Evolutionary conservation across 257 asterid genomes (phyloP).

Genomic region (Solanum chmielewskii): DNA sequence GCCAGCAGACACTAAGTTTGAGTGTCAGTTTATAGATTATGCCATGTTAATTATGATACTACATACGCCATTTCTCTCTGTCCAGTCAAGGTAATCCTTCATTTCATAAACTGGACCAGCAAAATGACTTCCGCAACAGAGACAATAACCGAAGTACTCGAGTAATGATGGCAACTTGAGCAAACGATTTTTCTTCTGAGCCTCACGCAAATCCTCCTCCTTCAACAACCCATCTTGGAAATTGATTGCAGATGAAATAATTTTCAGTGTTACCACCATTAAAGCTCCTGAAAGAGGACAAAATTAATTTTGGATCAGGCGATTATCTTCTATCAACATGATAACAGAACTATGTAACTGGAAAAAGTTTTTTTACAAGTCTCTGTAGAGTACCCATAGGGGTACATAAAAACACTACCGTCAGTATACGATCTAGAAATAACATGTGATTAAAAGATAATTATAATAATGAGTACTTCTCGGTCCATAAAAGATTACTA

Average conservation of each 20-base stretch:
- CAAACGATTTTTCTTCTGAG: slow-evolving; percentile 76
- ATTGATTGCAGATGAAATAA: slow-evolving; percentile 74
- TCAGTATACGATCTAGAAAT: background rate
- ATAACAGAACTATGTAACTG: background rate
- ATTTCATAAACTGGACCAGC: slow-evolving; percentile 98
- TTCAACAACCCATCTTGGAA: slow-evolving; percentile 78
- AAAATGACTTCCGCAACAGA: slow-evolving; percentile 95
- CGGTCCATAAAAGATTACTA: background rate
- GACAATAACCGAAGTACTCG: slow-evolving; percentile 83
- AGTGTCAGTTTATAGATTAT: background rate
- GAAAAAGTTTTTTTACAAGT: background rate
- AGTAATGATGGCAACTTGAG: slow-evolving; percentile 64
- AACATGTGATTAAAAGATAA: background rate
- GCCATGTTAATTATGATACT: background rate
- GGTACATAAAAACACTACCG: background rate
- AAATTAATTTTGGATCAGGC: background rate
- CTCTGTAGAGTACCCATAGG: background rate
- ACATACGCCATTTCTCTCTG: slow-evolving; percentile 76
- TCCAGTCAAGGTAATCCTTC: slow-evolving; percentile 92
- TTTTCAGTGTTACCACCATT: slow-evolving; percentile 92
- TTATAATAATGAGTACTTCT: background rate
- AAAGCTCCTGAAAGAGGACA: slow-evolving; percentile 53
- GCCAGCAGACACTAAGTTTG: background rate
- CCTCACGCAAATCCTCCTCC: slow-evolving; percentile 74
- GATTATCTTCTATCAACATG: background rate